Evolutionary conservation across 495 filamentous ascomycete genomes (phyloP), one percentile per base, ranked within the genome.

Genomic region (Lasiosphaeris hirsuta): DNA sequence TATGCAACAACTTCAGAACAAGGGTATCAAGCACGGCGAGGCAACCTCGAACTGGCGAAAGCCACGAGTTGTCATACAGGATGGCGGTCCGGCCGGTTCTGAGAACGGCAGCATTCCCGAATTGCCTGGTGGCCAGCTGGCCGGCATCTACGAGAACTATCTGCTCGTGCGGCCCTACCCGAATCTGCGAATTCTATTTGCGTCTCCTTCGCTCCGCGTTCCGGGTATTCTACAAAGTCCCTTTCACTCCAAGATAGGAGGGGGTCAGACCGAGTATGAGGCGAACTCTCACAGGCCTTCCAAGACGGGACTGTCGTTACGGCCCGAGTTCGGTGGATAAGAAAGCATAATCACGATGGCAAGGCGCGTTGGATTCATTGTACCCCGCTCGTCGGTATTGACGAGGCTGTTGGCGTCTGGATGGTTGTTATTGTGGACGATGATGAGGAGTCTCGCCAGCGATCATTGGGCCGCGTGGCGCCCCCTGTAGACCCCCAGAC

Each of bases 351-450:
- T 17, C 65, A 65, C 10, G 75, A 78, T 35, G 81, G 80, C 1
- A 73, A 80, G 19, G 69, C 75, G 10, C 68, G 81, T 38, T 88
- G 84, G 77, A 80, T 87, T 40, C 84, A 86, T 59, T 84, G 81
- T 66, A 86, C 83, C 35, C 84, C 84, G 10, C 68, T 87, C 10
- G 47, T 83, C 11, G 83, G 84, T 0, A 73, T 67, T 34, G 78
- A 86, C 57, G 78, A 81, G 13, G 70, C 76, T 9, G 75, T 86
- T 8, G 85, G 84, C 48, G 83, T 85, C 0, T 86, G 82, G 83
- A 84, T 88, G 81, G 74, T 87, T 14, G 78, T 86, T 0, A 75
- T 87, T 62, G 78, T 86, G 0, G 83, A 86, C 43, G 75, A 74
- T 53, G 73, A 78, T 9, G 63, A 57, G 14, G 63, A 62, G 10